A percentile compares a stretch with the other conserved stretches of the same genome.
Evolutionary conservation across 805 yeast species (phyloP).

Genomic region (Teunomyces tritomae): DNA sequence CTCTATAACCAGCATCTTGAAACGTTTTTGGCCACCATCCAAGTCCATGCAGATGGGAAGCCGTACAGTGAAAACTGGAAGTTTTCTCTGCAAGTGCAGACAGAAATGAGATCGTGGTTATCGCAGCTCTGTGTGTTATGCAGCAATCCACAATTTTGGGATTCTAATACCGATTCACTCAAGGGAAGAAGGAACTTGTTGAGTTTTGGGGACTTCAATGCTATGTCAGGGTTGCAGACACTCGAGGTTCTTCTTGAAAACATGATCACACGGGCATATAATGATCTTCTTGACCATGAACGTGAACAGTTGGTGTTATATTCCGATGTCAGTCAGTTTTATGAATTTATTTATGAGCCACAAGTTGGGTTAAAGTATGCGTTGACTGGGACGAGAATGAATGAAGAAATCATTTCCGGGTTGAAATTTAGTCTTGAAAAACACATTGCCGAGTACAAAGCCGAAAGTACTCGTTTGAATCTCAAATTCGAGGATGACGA

Average conservation of each 20-base stretch:
- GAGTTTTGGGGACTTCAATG: slow-evolving; percentile 14
- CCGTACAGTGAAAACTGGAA: slow-evolving; percentile 51
- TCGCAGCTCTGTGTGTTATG: slow-evolving; percentile 71
- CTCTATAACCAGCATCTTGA: slow-evolving; percentile 66
- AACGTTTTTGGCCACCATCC: slow-evolving; percentile 57
- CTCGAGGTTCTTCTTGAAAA: slow-evolving; percentile 66
- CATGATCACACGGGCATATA: slow-evolving; percentile 57
- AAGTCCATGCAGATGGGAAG: slow-evolving; percentile 50
- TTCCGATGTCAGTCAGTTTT: slow-evolving; percentile 65
- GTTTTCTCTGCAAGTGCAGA: slow-evolving; percentile 39
- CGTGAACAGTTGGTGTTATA: slow-evolving; percentile 43
- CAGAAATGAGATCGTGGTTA: slow-evolving; percentile 67
- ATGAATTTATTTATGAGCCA: slow-evolving; percentile 57
- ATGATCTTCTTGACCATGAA: slow-evolving; percentile 48
- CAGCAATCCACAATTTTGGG: slow-evolving; percentile 67
- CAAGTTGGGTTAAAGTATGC: slow-evolving; percentile 49
- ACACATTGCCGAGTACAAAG: slow-evolving; percentile 17
- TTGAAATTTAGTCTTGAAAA: slow-evolving; percentile 16
- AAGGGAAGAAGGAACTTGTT: slow-evolving; percentile 20
- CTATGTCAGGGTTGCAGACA: slow-evolving; percentile 34
- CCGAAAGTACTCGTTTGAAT: slow-evolving; percentile 16
- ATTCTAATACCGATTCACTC: slow-evolving; percentile 21
- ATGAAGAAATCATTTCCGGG: slow-evolving; percentile 24
- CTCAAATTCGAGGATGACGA: slow-evolving; percentile 14
- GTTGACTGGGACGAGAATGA: slow-evolving; percentile 33